phyloP scores from a whole-genome alignment of 2,329 filamentous ascomycete species.

The Diaporthe aspalathi region DNA sequence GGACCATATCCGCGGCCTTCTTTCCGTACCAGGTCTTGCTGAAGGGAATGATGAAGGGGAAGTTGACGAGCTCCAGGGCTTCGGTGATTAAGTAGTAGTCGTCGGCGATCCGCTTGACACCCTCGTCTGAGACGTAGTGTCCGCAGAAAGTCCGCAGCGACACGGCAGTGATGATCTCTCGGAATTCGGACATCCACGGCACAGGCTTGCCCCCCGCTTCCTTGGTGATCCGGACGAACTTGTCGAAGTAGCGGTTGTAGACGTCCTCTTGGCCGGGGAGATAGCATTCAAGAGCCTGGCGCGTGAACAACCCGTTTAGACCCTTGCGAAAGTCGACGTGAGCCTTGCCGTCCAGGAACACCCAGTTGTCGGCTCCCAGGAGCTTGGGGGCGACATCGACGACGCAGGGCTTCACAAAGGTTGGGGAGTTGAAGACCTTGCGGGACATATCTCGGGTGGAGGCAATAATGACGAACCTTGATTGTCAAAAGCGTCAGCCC shows the following conservation, averaged over 20 bases:
- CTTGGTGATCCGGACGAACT: conserved; percentile 80
- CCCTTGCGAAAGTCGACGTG: conserved; percentile 99
- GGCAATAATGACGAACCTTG: conserved; percentile 97
- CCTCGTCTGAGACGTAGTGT: conserved; percentile 90
- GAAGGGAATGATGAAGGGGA: conserved; percentile 94
- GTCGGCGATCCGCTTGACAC: conserved; percentile 92
- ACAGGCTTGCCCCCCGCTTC: conserved; percentile 78
- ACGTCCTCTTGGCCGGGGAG: conserved; percentile 93
- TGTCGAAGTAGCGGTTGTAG: conserved; percentile 86
- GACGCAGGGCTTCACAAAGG: conserved; percentile 94
- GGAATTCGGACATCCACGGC: conserved; percentile 92
- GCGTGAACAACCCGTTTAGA: conserved; percentile 93
- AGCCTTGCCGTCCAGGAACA: conserved; percentile 93
- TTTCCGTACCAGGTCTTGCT: conserved; percentile 98
- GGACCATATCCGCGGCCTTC: conserved; percentile 92
- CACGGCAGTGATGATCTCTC: conserved; percentile 93
- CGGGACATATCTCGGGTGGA: conserved; percentile 94
- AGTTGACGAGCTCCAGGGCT: conserved; percentile 96
- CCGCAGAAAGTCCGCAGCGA: conserved; percentile 98
- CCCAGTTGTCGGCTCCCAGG: conserved; percentile 92
- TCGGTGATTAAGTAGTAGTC: conserved; percentile 98
- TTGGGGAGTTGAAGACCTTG: conserved; percentile 95
- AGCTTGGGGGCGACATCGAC: conserved; percentile 96
- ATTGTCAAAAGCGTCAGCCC: conserved; percentile 28
- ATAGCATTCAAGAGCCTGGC: conserved; percentile 86